These are phyloP conservation scores for Teunomyces gatunensis DNA, from an alignment of 805 yeast genomes.

Conservation along the genomic window DNA sequence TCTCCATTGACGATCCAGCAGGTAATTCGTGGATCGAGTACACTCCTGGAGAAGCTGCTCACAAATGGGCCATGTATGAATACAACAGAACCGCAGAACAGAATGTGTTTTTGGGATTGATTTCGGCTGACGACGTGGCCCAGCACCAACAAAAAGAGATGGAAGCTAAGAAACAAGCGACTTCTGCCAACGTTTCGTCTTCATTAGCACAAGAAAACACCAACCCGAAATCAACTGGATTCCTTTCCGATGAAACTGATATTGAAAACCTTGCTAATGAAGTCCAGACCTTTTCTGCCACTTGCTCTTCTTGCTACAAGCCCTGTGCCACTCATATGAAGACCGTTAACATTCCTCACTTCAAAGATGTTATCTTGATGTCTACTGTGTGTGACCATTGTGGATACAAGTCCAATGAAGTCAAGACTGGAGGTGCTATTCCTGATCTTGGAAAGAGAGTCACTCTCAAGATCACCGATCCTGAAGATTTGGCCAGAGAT, in stretches of 20 bases:
- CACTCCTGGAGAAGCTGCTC: slow-evolving; percentile 80
- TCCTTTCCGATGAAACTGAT: slow-evolving; percentile 67
- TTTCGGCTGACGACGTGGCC: slow-evolving; percentile 64
- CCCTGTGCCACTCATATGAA: slow-evolving; percentile 95
- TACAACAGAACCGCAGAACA: slow-evolving; percentile 87
- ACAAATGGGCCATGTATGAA: slow-evolving; percentile 84
- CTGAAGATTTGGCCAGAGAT: slow-evolving; percentile 92
- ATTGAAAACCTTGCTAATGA: slow-evolving; percentile 85
- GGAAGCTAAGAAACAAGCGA: slow-evolving; percentile 42
- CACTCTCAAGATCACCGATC: slow-evolving; percentile 73
- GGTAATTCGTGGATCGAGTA: slow-evolving; percentile 97
- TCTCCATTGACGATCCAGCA: slow-evolving; percentile 85
- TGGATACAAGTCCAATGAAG: slow-evolving; percentile 96
- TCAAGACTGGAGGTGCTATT: slow-evolving; percentile 96
- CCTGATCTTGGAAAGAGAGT: slow-evolving; percentile 81
- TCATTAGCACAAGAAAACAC: slow-evolving; percentile 13
- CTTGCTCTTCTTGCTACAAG: slow-evolving; percentile 85
- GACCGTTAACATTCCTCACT: slow-evolving; percentile 93
- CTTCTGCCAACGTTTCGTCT: slow-evolving; percentile 31
- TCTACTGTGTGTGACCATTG: slow-evolving; percentile 88
- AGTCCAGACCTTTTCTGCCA: slow-evolving; percentile 88
- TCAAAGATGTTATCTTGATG: slow-evolving; percentile 96
- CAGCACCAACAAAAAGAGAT: slow-evolving; percentile 46
- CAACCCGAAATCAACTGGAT: slow-evolving; percentile 47
- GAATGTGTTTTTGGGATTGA: slow-evolving; percentile 77